A percentile compares a stretch with the other conserved stretches of the same genome.
Evolutionary conservation across 2,329 filamentous ascomycete genomes (phyloP).

Genomic region (Colletotrichum euphorbiae): DNA sequence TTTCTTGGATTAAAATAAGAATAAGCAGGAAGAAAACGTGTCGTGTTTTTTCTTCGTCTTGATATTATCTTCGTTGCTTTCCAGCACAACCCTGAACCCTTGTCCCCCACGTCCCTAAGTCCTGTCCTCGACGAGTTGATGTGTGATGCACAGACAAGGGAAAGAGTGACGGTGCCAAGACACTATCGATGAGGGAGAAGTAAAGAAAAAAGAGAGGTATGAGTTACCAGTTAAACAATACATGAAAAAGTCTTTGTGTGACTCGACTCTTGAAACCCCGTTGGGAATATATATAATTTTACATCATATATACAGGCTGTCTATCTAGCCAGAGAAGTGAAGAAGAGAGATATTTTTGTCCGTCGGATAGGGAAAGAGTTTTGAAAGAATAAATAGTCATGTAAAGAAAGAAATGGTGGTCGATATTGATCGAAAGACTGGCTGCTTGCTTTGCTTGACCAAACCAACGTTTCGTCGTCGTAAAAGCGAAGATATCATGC

Average conservation of each 20-base stretch:
- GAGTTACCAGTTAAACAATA: constrained; percentile 39
- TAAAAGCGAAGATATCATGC: constrained; percentile 28
- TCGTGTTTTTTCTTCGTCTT: constrained; percentile 12
- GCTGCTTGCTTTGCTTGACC: constrained; percentile 30
- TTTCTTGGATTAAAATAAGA: constrained; percentile 11
- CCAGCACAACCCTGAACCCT: neutral
- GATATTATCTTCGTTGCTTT: constrained; percentile 33
- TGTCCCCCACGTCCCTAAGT: neutral
- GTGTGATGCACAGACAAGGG: constrained; percentile 6
- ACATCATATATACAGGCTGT: constrained; percentile 46
- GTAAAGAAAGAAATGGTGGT: constrained; percentile 33
- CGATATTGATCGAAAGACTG: constrained; percentile 38
- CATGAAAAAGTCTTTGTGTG: constrained; percentile 30
- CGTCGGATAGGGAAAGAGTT: constrained; percentile 30
- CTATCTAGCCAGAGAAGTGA: constrained; percentile 41
- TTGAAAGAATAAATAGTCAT: constrained; percentile 32
- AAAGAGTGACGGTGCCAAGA: neutral
- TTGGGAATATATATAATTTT: constrained; percentile 44
- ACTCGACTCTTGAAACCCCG: constrained; percentile 39
- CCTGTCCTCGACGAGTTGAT: constrained; percentile 10
- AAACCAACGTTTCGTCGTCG: constrained; percentile 29
- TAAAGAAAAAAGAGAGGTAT: neutral
- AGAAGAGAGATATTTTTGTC: constrained; percentile 26
- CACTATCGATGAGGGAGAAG: constrained; percentile 11
- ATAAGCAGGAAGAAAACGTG: constrained; percentile 4